These are phyloP conservation scores for Curvularia hawaiiensis DNA, from an alignment of 2,329 filamentous ascomycete species.

Conservation along the genomic window DNA sequence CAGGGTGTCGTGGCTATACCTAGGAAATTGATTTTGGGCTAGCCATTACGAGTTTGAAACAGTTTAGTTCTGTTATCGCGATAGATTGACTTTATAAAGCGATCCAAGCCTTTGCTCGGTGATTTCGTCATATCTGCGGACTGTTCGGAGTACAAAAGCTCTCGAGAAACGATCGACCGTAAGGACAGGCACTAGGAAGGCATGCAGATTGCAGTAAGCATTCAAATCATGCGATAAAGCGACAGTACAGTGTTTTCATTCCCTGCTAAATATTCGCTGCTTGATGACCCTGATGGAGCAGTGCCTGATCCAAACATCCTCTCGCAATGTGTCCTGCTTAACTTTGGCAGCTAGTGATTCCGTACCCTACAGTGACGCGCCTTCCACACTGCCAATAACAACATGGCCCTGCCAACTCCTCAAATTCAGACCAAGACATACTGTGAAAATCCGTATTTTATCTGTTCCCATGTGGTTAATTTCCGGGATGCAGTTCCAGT, in stretches of 20 bases:
- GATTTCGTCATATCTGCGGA: not conserved
- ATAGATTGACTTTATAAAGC: not conserved
- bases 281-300: too few relatives aligned
- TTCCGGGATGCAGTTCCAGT: not conserved
- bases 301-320: too few relatives aligned
- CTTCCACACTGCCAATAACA: not conserved
- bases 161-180: not conserved
- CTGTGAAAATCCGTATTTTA: not conserved
- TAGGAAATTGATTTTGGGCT: too few relatives aligned
- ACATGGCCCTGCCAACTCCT: not conserved
- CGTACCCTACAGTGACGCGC: not conserved
- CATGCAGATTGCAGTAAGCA: too few relatives aligned
- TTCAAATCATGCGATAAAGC: too few relatives aligned
- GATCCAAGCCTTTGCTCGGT: not conserved
- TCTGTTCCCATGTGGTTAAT: not conserved
- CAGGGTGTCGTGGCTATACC: not conserved
- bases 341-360: not conserved
- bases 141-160: not conserved
- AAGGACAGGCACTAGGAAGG: too few relatives aligned
- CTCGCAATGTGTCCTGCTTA: too few relatives aligned
- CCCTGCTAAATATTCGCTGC: too few relatives aligned
- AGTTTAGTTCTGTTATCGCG: not conserved
- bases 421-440: not conserved
- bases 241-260: too few relatives aligned
- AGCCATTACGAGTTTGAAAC: not conserved